phyloP scores from a whole-genome alignment of 23 red algal genomes.

The Gracilariopsis chorda region DNA sequence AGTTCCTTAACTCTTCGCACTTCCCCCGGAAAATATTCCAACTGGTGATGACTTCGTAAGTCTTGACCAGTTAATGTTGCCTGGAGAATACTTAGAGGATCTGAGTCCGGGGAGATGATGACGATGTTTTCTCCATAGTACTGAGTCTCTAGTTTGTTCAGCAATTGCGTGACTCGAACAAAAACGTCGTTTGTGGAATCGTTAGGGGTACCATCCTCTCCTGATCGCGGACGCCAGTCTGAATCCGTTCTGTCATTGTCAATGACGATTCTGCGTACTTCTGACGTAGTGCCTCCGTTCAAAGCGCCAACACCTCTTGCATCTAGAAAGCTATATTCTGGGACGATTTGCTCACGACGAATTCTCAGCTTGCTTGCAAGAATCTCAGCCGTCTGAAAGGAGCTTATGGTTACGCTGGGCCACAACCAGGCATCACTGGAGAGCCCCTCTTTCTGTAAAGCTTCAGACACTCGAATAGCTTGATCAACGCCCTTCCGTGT shows the following conservation, averaged over 20 bases:
- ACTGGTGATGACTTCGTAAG: constrained; percentile 11
- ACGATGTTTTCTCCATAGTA: constrained; percentile 75
- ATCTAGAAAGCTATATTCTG: constrained; percentile 84
- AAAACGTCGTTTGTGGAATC: constrained; percentile 84
- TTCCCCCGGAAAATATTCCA: constrained; percentile 64
- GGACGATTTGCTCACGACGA: constrained; percentile 73
- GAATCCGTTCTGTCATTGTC: constrained; percentile 42
- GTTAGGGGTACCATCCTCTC: constrained; percentile 93
- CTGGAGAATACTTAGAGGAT: constrained; percentile 68
- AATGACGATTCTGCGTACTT: constrained; percentile 11
- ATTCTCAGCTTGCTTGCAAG: constrained; percentile 48
- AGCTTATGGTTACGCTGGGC: constrained; percentile 60
- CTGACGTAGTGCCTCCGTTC: constrained; percentile 31
- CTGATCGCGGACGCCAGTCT: constrained; percentile 36
- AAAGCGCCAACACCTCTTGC: constrained; percentile 75
- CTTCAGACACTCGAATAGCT: constrained; percentile 26
- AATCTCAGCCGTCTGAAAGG: constrained; percentile 78
- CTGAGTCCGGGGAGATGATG: constrained; percentile 79
- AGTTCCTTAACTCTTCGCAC: constrained; percentile 48
- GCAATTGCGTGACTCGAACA: constrained; percentile 74
- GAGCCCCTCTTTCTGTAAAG: constrained; percentile 28
- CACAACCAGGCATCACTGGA: constrained; percentile 74
- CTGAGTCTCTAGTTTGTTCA: constrained; percentile 91
- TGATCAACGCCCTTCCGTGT: constrained; percentile 56
- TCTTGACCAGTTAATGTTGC: constrained; percentile 16